Conservation (phyloP, 1,284 basidiomycete species). For the Ceratobasidium sp. region DNA sequence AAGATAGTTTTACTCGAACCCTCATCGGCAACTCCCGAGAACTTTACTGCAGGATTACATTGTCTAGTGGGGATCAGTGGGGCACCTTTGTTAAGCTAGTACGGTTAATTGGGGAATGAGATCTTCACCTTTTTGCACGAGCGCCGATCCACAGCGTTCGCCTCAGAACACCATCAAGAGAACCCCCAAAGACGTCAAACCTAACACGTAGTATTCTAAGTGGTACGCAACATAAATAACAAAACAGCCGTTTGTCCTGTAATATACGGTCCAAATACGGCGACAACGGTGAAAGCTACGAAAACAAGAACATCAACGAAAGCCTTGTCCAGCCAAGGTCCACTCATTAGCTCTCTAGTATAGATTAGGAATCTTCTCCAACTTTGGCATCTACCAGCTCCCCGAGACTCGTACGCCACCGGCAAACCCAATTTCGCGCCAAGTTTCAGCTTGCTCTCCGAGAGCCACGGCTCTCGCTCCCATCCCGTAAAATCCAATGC, state of each 20-base stretch:
- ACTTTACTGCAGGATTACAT: background rate
- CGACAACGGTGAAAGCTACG: background rate
- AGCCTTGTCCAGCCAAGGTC: background rate
- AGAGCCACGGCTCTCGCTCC: constrained; percentile 11
- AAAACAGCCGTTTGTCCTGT: background rate
- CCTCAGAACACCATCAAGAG: background rate
- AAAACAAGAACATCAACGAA: background rate
- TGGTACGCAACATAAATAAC: background rate
- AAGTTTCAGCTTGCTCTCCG: constrained; percentile 33
- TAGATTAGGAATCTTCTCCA: background rate
- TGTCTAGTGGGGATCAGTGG: background rate
- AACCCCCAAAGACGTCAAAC: background rate
- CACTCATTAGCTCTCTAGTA: background rate
- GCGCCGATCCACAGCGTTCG: background rate
- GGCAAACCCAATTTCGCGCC: constrained; percentile 41
- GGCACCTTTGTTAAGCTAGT: background rate
- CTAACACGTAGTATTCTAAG: background rate
- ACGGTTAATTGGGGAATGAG: background rate
- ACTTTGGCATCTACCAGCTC: constrained; percentile 18
- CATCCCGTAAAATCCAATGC: constrained; percentile 43
- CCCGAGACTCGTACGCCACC: constrained; percentile 23
- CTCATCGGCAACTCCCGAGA: background rate
- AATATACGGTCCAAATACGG: background rate
- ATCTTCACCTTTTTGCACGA: background rate
- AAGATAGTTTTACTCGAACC: background rate